Conservation (phyloP, 2,329 filamentous ascomycete genomes). For the Grosmannia huntii region DNA sequence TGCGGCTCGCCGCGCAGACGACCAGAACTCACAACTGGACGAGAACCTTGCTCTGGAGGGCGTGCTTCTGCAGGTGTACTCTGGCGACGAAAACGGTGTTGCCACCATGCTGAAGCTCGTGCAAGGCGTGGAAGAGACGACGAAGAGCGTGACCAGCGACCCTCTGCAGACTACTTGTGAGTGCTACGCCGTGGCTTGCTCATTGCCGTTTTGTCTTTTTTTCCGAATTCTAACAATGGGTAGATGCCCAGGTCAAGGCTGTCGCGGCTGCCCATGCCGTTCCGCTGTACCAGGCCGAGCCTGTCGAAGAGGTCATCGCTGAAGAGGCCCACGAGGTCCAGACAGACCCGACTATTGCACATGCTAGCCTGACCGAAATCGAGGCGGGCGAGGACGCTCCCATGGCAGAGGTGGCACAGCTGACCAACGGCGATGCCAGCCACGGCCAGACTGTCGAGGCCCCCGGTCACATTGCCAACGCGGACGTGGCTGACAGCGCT, state of each 20-base stretch:
- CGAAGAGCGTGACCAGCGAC: slow-evolving; percentile 52
- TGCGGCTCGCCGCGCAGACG: slow-evolving; percentile 60
- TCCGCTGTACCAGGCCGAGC: slow-evolving; percentile 21
- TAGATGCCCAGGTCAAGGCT: slow-evolving; percentile 48
- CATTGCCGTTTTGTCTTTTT: neutral
- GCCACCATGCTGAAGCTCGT: slow-evolving; percentile 66
- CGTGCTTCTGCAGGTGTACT: slow-evolving; percentile 65
- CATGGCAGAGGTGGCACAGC: neutral
- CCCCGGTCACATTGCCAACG: slow-evolving; percentile 27
- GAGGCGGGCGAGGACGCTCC: slow-evolving; percentile 23
- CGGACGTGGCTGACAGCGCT: slow-evolving; percentile 36
- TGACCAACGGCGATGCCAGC: slow-evolving; percentile 24
- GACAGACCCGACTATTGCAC: slow-evolving; percentile 54
- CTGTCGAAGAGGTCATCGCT: slow-evolving; percentile 19
- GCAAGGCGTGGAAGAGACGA: slow-evolving; percentile 54
- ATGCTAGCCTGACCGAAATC: slow-evolving; percentile 57
- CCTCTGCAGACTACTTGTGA: slow-evolving; percentile 58
- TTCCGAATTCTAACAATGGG: neutral
- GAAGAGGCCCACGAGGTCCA: slow-evolving; percentile 19
- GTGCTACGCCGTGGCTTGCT: slow-evolving; percentile 5
- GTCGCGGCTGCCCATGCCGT: slow-evolving; percentile 40
- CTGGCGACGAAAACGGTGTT: slow-evolving; percentile 63
- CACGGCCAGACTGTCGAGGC: slow-evolving; percentile 6
- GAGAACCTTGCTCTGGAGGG: slow-evolving; percentile 75
- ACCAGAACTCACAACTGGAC: slow-evolving; percentile 49